Evolutionary conservation across 331 rosid genomes (phyloP).

Genomic region (Prunus yedoensis): DNA sequence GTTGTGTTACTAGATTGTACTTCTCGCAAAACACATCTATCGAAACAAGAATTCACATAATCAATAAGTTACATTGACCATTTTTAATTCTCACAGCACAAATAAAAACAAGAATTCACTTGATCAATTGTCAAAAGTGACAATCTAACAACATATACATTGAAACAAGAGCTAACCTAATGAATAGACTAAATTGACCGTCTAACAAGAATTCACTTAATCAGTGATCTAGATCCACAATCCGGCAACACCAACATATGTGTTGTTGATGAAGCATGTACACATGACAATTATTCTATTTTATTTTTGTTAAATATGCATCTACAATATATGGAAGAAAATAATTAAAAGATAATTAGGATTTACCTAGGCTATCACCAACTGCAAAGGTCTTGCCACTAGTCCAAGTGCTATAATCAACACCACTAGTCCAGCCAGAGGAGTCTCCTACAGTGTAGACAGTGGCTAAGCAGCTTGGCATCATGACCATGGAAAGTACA

Average conservation of each 20-base stretch:
- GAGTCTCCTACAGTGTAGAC: conserved; percentile 74
- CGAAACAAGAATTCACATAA: too few species aligned
- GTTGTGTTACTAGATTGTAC: not conserved
- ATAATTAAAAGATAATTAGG: not conserved
- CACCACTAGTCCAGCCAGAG: conserved; percentile 65
- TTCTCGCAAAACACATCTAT: too few species aligned
- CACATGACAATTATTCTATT: too few species aligned
- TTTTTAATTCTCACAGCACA: too few species aligned
- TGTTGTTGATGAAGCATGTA: not conserved
- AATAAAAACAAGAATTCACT: too few species aligned
- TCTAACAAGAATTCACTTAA: not conserved
- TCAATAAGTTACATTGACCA: too few species aligned
- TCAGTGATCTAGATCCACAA: not conserved
- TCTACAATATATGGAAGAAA: not conserved
- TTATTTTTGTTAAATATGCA: too few species aligned
- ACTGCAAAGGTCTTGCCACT: conserved; percentile 58
- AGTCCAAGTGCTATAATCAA: conserved; percentile 75
- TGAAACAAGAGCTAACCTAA: too few species aligned
- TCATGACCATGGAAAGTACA: conserved; percentile 39
- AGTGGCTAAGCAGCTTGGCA: conserved; percentile 54
- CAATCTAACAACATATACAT: too few species aligned
- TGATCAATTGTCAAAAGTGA: too few species aligned
- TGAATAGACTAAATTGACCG: not conserved
- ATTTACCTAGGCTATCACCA: conserved; percentile 84
- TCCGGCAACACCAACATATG: too few species aligned